phyloP scores from a whole-genome alignment of 495 filamentous ascomycete genomes.

The Rhypophila decipiens region DNA sequence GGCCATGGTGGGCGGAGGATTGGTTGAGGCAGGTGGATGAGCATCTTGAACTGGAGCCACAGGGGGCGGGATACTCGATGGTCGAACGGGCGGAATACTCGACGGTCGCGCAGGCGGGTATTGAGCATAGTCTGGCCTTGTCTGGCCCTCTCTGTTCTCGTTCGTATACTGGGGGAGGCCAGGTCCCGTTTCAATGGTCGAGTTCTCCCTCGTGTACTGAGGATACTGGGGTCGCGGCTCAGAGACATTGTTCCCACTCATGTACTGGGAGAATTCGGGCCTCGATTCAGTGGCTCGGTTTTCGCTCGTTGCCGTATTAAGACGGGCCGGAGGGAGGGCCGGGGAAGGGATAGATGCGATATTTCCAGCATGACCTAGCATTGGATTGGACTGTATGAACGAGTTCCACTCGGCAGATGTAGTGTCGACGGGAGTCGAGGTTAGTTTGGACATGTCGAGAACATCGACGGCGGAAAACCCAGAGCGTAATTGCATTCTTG shows the following conservation, averaged over 20 bases:
- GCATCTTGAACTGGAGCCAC: too few species aligned
- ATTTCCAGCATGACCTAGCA: constrained; percentile 24
- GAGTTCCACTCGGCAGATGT: constrained; percentile 42
- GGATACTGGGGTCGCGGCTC: too few species aligned
- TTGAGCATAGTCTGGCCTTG: constrained; percentile 12
- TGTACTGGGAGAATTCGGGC: too few species aligned
- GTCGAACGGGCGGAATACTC: constrained; percentile 10
- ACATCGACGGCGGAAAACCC: constrained; percentile 16
- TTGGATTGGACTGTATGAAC: constrained; percentile 38
- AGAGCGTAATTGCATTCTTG: constrained; percentile 56
- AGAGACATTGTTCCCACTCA: too few species aligned
- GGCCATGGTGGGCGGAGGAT: too few species aligned
- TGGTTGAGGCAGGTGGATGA: too few species aligned
- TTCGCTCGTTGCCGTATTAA: constrained; percentile 8
- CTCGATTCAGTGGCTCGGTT: constrained; percentile 14
- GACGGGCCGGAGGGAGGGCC: constrained; percentile 20
- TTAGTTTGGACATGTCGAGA: constrained; percentile 14
- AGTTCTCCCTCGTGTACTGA: constrained; percentile 9
- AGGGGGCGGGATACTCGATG: constrained; percentile 17
- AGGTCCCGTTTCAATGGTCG: constrained; percentile 14
- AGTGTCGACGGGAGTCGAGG: constrained; percentile 33
- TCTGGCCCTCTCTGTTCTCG: constrained; percentile 13
- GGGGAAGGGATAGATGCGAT: constrained; percentile 21
- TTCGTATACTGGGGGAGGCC: too few species aligned
- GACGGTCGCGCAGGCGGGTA: constrained; percentile 1